phyloP scores from a whole-genome alignment of 1,284 basidiomycete species.

The Chondrostereum purpureum region DNA sequence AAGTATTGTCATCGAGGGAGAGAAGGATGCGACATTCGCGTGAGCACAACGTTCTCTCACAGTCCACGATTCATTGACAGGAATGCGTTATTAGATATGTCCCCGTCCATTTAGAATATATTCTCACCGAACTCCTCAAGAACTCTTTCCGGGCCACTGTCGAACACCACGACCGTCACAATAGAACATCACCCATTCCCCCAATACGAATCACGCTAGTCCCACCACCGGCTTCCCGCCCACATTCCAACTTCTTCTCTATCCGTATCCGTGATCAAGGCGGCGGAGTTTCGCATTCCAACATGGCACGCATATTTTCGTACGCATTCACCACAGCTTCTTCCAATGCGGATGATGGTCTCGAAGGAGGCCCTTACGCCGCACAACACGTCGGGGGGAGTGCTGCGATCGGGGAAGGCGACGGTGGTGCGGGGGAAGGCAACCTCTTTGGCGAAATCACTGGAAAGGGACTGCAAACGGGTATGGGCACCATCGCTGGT shows the following conservation, averaged over 20 bases:
- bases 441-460: constrained; percentile 73
- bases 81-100: constrained; percentile 53
- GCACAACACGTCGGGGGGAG: constrained; percentile 66
- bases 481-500: constrained; percentile 70
- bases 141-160: constrained; percentile 88
- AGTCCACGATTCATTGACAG: constrained; percentile 16
- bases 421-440: constrained; percentile 40
- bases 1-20: constrained; percentile 60
- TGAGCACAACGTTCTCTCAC: constrained; percentile 39
- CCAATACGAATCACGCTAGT: constrained; percentile 72
- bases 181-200: constrained; percentile 38
- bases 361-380: constrained; percentile 61
- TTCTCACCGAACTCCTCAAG: constrained; percentile 81
- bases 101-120: constrained; percentile 86
- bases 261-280: constrained; percentile 82
- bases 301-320: constrained; percentile 78
- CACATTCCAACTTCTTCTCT: constrained; percentile 49
- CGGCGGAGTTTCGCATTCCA: constrained; percentile 70
- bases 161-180: constrained; percentile 56
- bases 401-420: constrained; percentile 45
- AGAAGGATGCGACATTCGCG: constrained; percentile 69
- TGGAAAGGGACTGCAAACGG: constrained; percentile 66
- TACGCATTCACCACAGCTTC: constrained; percentile 87
- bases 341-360: constrained; percentile 28
- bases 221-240: constrained; percentile 36